Conservation (phyloP, 2,329 filamentous ascomycete genomes). For the Furcasterigmium sp. region DNA sequence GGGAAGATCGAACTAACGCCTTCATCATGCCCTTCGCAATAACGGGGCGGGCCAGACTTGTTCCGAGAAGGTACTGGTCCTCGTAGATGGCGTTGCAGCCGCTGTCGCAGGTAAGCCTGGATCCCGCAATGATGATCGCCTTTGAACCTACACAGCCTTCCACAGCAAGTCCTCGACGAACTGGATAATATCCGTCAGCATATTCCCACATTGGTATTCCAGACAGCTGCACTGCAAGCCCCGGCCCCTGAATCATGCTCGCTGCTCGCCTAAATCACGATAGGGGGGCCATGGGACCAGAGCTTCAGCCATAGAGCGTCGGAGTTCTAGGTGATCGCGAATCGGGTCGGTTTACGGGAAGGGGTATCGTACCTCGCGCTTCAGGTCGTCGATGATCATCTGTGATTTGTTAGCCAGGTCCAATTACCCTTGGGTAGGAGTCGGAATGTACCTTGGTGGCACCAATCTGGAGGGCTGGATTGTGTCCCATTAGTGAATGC, state of each 20-base stretch:
- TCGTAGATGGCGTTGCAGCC: conserved; percentile 52
- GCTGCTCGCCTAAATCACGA: no score
- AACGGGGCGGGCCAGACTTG: conserved; percentile 58
- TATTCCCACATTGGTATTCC: no score
- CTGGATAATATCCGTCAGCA: conserved; percentile 4
- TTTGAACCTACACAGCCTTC: conserved; percentile 55
- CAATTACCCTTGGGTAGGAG: no score
- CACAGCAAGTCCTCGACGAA: conserved; percentile 52
- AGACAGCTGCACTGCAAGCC: no score
- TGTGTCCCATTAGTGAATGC: no score
- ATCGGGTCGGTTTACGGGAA: no score
- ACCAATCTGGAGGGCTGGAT: conserved; percentile 11
- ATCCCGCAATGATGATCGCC: not conserved
- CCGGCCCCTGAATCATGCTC: no score
- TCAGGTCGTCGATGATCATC: conserved; percentile 56
- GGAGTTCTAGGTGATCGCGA: no score
- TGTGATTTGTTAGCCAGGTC: not conserved
- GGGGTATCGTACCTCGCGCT: conserved; percentile 37
- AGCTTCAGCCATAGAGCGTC: no score
- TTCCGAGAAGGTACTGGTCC: conserved; percentile 44
- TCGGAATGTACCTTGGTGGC: conserved; percentile 8
- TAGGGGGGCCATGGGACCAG: no score
- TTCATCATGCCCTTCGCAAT: conserved; percentile 60
- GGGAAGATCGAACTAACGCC: not conserved
- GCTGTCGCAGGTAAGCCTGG: conserved; percentile 9